Evolutionary conservation across 805 yeast species (phyloP).

Genomic region (Candida yuanshanica): DNA sequence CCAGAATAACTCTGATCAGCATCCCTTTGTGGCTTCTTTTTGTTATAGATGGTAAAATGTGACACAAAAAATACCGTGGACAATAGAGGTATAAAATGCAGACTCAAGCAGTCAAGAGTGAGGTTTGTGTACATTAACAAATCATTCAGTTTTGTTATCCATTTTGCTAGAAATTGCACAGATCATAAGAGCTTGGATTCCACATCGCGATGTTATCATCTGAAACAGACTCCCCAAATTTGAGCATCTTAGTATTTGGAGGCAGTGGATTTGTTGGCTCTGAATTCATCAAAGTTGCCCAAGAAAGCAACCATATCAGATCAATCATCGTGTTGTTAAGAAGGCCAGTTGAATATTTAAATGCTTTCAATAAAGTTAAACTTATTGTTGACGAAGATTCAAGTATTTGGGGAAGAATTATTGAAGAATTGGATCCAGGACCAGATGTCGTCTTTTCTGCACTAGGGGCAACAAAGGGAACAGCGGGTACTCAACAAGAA

Average conservation of each 20-base stretch:
- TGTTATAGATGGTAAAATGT: too few relatives aligned
- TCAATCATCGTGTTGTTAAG: constrained; percentile 10
- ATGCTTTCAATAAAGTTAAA: constrained; percentile 26
- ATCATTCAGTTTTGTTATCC: not conserved
- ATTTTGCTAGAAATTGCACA: not conserved
- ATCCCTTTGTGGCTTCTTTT: not conserved
- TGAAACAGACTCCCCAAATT: not conserved
- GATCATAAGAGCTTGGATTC: not conserved
- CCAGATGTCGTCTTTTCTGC: constrained; percentile 45
- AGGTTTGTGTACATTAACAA: too few relatives aligned
- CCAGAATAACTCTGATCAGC: too few relatives aligned
- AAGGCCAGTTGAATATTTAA: constrained; percentile 3
- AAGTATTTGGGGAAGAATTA: constrained; percentile 42
- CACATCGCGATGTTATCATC: not conserved
- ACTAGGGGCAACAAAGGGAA: constrained; percentile 65
- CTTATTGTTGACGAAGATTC: constrained; percentile 41
- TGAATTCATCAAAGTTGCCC: constrained; percentile 12
- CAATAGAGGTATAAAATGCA: too few relatives aligned
- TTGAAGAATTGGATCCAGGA: constrained; percentile 13
- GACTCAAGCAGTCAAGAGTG: too few relatives aligned
- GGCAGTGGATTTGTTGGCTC: constrained; percentile 21
- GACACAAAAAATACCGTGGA: not conserved
- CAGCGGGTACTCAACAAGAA: constrained; percentile 59
- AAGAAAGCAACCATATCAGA: constrained; percentile 6
- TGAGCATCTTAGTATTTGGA: constrained; percentile 14